Evolutionary conservation across 2,329 filamentous ascomycete species (phyloP), one percentile per base, ranked within the genome.

Genomic region (Botrytis galanthina): DNA sequence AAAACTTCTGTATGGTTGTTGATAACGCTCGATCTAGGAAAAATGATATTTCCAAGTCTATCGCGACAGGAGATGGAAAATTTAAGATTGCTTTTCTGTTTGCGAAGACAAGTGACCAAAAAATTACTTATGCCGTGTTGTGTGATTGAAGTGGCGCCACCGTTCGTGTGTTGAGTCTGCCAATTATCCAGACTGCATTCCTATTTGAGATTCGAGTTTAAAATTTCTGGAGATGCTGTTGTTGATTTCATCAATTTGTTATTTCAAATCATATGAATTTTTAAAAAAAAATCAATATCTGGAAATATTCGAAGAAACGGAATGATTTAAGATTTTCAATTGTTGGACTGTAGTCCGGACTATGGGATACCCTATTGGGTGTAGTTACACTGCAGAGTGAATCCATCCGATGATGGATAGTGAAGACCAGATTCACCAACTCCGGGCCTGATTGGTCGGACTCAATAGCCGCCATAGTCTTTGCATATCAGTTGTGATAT

Each of bases 361-460:
- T 51, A 51, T n/a, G 46, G 26, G 22, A 51, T 26, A 51, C 10
- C 26, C 10, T 22, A 8, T 42, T 26, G 54, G 12, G 39, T 39
- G 37, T 26, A 69, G 71, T 73, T 73, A 51, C 71, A 73, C 71
- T 69, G 71, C 71, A 69, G 71, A 26, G 26, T 29, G 37, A 7
- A 29, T 48, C 59, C 63, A 29, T 51, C 39, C 61, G 63, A 42
- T 69, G 42, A 69, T 37, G 29, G 37, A 69, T 20, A 44, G 48
- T 69, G 37, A 69, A 44, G 20, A 32, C 18, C 20, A 57, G n/a
- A 57, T 44, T 44, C n/a, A 57, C 48, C 22, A 20, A 42, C 26
- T 42, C 10, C 10, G 22, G 5, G 8, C 48, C 37, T 69, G 35
- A 57, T 69, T 69, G 66, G 48, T 37, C 48, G 16, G 37, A 3